These are phyloP conservation scores for Globisporangium spiculum DNA, from an alignment of 352 stramenopile genomes.

Conservation along the genomic window DNA sequence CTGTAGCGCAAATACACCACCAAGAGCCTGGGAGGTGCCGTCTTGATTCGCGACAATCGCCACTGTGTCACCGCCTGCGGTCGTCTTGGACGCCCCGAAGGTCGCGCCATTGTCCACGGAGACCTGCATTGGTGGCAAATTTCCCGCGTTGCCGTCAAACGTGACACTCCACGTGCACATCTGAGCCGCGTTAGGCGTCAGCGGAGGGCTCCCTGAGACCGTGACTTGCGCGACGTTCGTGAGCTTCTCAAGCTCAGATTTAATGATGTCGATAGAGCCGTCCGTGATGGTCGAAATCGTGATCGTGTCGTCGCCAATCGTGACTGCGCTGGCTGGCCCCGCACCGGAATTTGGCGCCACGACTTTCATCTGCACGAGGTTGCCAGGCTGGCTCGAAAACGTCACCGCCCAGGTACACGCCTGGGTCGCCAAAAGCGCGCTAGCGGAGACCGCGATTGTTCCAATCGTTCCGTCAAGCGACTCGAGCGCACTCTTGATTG, in stretches of 20 bases:
- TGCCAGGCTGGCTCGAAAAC: conserved; percentile 87
- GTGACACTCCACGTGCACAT: conserved; percentile 91
- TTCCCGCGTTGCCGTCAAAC: conserved; percentile 92
- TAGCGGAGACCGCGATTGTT: conserved; percentile 48
- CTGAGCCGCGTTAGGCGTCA: conserved; percentile 39
- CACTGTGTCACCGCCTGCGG: conserved; percentile 40
- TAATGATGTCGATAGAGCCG: conserved; percentile 91
- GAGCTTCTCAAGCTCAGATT: conserved; percentile 92
- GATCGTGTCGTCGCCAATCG: conserved; percentile 82
- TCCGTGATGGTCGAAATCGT: conserved; percentile 67
- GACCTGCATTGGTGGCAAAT: conserved; percentile 59
- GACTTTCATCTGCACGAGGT: conserved; percentile 74
- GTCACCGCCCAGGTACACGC: conserved; percentile 89
- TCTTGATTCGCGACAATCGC: conserved; percentile 31
- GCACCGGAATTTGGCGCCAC: conserved; percentile 39
- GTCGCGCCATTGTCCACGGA: conserved; percentile 37
- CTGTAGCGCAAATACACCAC: conserved; percentile 85
- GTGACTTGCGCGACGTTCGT: conserved; percentile 88
- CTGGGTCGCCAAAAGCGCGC: conserved; percentile 45
- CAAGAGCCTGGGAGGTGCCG: conserved; percentile 55
- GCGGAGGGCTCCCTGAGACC: conserved; percentile 53
- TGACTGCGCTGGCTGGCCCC: conserved; percentile 35
- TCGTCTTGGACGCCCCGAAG: conserved; percentile 34
- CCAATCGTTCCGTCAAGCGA: conserved; percentile 37
- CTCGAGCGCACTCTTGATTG: conserved; percentile 55